These are phyloP conservation scores for Lentithecium fluviatile DNA, from an alignment of 495 filamentous ascomycete genomes.

Conservation along the genomic window DNA sequence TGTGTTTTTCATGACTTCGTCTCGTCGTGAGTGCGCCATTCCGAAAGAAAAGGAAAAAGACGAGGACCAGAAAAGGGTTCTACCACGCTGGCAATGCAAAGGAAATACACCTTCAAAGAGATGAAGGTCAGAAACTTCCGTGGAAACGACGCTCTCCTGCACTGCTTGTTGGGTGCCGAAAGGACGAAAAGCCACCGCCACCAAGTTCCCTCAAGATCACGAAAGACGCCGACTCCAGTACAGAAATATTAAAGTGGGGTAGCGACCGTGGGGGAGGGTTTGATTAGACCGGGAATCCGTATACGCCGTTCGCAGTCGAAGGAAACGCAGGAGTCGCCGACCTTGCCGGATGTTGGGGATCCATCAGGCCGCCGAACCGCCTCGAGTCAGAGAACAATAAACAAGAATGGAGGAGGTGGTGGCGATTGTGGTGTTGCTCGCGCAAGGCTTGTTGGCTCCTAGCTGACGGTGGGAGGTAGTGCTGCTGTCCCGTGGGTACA, in stretches of 20 bases:
- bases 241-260: neutral
- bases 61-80: too few relatives aligned
- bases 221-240: neutral
- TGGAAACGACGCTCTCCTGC: neutral
- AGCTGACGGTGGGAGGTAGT: neutral
- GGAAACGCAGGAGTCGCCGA: neutral
- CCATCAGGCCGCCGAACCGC: slow-evolving; percentile 19
- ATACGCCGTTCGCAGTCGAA: neutral
- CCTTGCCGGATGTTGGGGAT: slow-evolving; percentile 3
- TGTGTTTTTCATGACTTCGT: slow-evolving; percentile 30
- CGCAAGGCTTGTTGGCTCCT: neutral
- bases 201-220: neutral
- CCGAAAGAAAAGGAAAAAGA: neutral
- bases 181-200: too few relatives aligned
- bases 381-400: slow-evolving; percentile 29
- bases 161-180: neutral
- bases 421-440: neutral
- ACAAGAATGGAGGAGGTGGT: slow-evolving; percentile 23
- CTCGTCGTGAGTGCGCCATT: slow-evolving; percentile 21
- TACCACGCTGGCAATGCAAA: slow-evolving; percentile 16
- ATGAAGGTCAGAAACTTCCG: neutral
- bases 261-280: neutral
- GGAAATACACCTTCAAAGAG: slow-evolving; percentile 8
- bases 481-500: neutral
- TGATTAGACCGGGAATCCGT: slow-evolving; percentile 10